phyloP scores from a whole-genome alignment of 495 filamentous ascomycete genomes.

The Aspergillus nidulans region DNA sequence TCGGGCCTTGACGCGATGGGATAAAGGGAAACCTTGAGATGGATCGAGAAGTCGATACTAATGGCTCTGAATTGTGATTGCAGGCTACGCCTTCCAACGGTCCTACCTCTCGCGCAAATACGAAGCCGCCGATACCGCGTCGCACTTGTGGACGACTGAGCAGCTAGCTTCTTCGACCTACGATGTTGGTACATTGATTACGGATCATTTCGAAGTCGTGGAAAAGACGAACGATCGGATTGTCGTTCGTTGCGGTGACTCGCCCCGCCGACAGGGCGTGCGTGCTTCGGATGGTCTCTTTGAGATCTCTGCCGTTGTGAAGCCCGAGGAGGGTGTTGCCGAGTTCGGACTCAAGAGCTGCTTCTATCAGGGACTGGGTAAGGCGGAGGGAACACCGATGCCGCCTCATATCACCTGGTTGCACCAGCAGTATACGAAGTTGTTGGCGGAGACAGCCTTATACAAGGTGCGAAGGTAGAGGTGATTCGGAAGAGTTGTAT shows the following conservation, averaged over 20 bases:
- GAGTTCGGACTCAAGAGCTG: conserved; percentile 66
- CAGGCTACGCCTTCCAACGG: conserved; percentile 63
- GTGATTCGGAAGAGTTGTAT: neutral
- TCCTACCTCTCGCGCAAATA: conserved; percentile 59
- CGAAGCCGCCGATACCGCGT: conserved; percentile 52
- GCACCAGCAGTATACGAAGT: conserved; percentile 62
- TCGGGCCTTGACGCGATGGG: too few species aligned
- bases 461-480: conserved; percentile 23
- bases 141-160: conserved; percentile 57
- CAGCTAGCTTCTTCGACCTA: conserved; percentile 53
- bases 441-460: conserved; percentile 56
- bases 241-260: conserved; percentile 62
- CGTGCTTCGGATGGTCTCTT: conserved; percentile 66
- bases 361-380: conserved; percentile 55
- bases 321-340: conserved; percentile 53
- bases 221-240: conserved; percentile 59
- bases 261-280: conserved; percentile 52
- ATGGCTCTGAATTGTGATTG: neutral
- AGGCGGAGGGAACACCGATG: conserved; percentile 46
- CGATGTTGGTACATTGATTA: conserved; percentile 59
- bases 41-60: neutral
- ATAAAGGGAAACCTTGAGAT: neutral
- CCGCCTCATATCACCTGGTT: conserved; percentile 49
- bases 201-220: conserved; percentile 75
- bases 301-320: conserved; percentile 60